These are phyloP conservation scores for Sugiyamaella novakii DNA, from an alignment of 1,139 yeast species.

Conservation along the genomic window DNA sequence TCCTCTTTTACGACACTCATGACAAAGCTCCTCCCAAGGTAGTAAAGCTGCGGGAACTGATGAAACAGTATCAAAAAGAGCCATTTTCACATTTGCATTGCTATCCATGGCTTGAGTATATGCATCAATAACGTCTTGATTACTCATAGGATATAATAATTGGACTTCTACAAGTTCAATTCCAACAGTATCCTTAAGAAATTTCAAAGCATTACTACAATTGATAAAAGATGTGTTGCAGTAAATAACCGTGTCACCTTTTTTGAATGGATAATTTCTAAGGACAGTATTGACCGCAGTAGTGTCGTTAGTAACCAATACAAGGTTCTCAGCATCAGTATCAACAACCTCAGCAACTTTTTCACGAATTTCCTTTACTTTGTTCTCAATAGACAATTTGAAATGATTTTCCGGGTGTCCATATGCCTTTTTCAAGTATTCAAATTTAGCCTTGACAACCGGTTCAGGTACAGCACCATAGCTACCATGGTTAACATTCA, in stretches of 20 bases:
- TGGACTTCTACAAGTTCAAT: constrained; percentile 51
- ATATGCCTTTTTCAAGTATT: constrained; percentile 18
- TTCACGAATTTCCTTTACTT: constrained; percentile 41
- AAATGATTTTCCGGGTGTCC: constrained; percentile 22
- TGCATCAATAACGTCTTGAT: constrained; percentile 50
- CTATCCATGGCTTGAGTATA: constrained; percentile 44
- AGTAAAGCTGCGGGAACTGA: constrained; percentile 65
- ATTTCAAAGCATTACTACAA: constrained; percentile 56
- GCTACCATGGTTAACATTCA: constrained; percentile 34
- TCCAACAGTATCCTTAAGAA: constrained; percentile 48
- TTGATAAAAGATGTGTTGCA: constrained; percentile 61
- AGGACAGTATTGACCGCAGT: constrained; percentile 61
- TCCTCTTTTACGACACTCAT: constrained; percentile 51
- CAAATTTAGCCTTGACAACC: constrained; percentile 26
- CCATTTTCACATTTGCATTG: constrained; percentile 43
- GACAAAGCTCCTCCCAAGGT: constrained; percentile 56
- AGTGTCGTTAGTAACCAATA: constrained; percentile 61
- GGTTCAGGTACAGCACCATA: constrained; percentile 32
- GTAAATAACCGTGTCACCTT: constrained; percentile 58
- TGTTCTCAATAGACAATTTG: constrained; percentile 40
- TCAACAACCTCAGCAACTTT: constrained; percentile 47
- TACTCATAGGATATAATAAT: constrained; percentile 53
- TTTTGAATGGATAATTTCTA: constrained; percentile 54
- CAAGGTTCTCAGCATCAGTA: constrained; percentile 50
- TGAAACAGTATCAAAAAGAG: constrained; percentile 61